Conservation (phyloP, 1,284 basidiomycete species). For the Papiliotrema flavescens region DNA sequence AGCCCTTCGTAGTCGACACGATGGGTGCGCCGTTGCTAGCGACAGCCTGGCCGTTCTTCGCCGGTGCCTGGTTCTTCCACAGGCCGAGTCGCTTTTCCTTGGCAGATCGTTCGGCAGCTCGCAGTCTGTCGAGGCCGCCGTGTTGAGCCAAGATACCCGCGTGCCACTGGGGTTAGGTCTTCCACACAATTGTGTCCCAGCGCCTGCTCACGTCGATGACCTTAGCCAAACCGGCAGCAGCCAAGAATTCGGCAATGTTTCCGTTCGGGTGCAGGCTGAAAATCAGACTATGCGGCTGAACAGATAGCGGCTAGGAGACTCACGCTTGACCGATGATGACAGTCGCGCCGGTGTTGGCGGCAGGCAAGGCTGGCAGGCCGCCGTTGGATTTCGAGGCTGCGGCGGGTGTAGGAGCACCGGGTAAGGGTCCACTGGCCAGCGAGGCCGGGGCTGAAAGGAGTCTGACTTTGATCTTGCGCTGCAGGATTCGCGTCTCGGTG, state of each 20-base stretch:
- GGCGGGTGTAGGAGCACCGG: constrained; percentile 56
- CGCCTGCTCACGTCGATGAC: constrained; percentile 63
- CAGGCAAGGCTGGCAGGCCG: constrained; percentile 32
- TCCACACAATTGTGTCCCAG: neutral
- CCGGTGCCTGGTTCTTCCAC: constrained; percentile 62
- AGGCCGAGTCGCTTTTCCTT: constrained; percentile 77
- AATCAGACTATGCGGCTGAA: neutral
- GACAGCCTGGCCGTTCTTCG: constrained; percentile 27
- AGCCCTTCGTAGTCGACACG: constrained; percentile 52
- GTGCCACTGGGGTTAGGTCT: constrained; percentile 63
- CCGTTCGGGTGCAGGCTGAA: constrained; percentile 78
- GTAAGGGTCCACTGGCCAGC: constrained; percentile 75
- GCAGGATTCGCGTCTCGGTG: constrained; percentile 85
- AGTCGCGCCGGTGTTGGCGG: constrained; percentile 55
- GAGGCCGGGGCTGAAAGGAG: constrained; percentile 79
- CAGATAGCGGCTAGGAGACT: constrained; percentile 9
- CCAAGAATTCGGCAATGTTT: constrained; percentile 87
- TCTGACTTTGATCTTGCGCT: constrained; percentile 79
- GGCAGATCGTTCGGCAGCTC: constrained; percentile 76
- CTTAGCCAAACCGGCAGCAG: constrained; percentile 79
- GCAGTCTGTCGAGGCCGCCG: constrained; percentile 78
- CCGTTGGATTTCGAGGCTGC: constrained; percentile 51
- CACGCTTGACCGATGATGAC: constrained; percentile 83
- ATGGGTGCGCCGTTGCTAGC: constrained; percentile 5
- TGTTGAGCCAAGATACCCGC: constrained; percentile 82